These are phyloP conservation scores for Solidago caesia DNA, from an alignment of 129 eudicot species.

Conservation along the genomic window DNA sequence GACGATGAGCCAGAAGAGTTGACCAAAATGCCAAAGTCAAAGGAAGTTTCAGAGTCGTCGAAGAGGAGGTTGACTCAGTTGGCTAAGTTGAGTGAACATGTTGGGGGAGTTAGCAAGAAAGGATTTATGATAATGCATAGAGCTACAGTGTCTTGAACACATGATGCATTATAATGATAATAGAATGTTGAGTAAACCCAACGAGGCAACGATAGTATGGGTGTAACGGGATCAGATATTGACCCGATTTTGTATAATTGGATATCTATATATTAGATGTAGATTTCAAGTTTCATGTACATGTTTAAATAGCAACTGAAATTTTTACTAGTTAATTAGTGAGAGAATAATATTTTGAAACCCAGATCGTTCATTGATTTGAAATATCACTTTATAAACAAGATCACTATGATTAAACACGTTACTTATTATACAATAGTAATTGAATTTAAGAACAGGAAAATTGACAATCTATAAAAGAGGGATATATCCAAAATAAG, in stretches of 20 bases:
- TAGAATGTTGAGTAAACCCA: conserved; percentile 10
- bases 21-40: conserved; percentile 28
- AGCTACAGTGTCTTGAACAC: conserved; percentile 57
- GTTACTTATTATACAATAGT: neutral
- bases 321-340: conserved; percentile 10
- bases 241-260: conserved; percentile 16
- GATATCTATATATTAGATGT: conserved; percentile 17
- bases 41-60: conserved; percentile 57
- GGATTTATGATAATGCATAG: conserved; percentile 89
- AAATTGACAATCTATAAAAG: neutral
- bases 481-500: neutral
- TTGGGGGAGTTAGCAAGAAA: conserved; percentile 58
- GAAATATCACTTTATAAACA: neutral
- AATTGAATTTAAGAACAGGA: neutral
- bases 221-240: conserved; percentile 19
- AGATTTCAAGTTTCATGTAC: conserved; percentile 20
- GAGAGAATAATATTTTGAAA: neutral
- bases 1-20: conserved; percentile 43
- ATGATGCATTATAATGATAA: conserved; percentile 1
- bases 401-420: neutral
- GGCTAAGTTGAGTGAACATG: conserved; percentile 71
- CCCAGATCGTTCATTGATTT: conserved; percentile 4
- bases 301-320: neutral
- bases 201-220: neutral
- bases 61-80: conserved; percentile 75